Percentiles rank a stretch among this genome's conserved stretches.
Evolutionary conservation across 768 basidiomycete genomes (phyloP).

Genomic region (Boletus reticuloceps): DNA sequence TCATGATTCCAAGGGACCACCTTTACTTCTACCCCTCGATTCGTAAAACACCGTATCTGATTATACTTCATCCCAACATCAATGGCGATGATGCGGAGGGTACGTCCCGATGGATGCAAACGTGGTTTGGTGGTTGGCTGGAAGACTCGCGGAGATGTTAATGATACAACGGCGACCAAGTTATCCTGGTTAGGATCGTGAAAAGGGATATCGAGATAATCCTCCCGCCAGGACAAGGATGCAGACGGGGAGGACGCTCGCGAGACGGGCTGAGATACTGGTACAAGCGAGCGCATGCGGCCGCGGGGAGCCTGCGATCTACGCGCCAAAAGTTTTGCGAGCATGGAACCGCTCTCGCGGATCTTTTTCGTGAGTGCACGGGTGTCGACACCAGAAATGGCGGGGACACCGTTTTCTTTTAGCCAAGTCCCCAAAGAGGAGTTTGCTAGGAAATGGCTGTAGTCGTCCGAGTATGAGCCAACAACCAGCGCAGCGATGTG

Average conservation of each 20-base stretch:
- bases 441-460: constrained; percentile 89
- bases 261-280: constrained; percentile 40
- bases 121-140: constrained; percentile 53
- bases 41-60: constrained; percentile 94
- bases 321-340: constrained; percentile 78
- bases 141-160: constrained; percentile 64
- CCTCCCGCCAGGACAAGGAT: constrained; percentile 70
- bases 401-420: constrained; percentile 91
- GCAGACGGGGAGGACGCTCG: constrained; percentile 54
- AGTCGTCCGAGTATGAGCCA: constrained; percentile 91
- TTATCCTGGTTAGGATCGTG: constrained; percentile 86
- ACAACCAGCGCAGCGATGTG: constrained; percentile 91
- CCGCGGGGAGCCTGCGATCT: constrained; percentile 45
- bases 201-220: constrained; percentile 82
- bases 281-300: constrained; percentile 33
- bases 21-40: constrained; percentile 92
- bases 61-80: constrained; percentile 99
- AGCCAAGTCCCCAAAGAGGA: constrained; percentile 91
- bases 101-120: constrained; percentile 75
- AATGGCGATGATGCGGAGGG: constrained; percentile 81
- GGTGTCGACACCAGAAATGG: constrained; percentile 95
- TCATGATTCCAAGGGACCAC: constrained; percentile 98
- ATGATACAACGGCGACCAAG: constrained; percentile 88
- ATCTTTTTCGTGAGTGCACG: constrained; percentile 96
- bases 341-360: constrained; percentile 90